Conservation (phyloP, 331 rosid species). For the Quercus lobata region DNA sequence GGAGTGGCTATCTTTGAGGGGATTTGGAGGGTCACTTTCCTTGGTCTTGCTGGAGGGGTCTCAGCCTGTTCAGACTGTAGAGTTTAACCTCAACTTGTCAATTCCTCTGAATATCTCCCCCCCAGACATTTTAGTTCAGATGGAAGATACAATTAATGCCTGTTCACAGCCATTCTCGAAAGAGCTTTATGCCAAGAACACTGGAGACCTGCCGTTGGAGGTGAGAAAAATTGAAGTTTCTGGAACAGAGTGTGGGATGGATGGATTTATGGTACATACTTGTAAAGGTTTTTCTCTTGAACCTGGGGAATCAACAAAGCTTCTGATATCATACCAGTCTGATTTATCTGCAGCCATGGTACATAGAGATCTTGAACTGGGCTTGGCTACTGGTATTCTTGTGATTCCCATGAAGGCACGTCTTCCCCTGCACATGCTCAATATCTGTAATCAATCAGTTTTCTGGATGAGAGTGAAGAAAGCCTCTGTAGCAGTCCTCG, state of each 20-base stretch:
- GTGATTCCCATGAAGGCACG: conserved; percentile 81
- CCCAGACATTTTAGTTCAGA: conserved; percentile 42
- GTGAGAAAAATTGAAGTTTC: conserved; percentile 68
- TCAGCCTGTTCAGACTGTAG: conserved; percentile 52
- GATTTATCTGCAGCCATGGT: conserved; percentile 71
- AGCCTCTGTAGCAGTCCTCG: conserved; percentile 41
- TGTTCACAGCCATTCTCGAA: conserved; percentile 61
- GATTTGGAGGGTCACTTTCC: conserved; percentile 79
- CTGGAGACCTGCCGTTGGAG: conserved; percentile 76
- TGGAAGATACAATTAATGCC: conserved; percentile 43
- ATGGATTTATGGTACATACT: conserved; percentile 69
- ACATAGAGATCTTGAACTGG: conserved; percentile 81
- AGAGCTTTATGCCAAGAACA: conserved; percentile 79
- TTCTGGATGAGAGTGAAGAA: conserved; percentile 65
- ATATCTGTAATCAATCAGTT: conserved; percentile 65
- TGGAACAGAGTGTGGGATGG: conserved; percentile 76
- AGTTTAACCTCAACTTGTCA: conserved; percentile 57
- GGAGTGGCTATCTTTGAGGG: conserved; percentile 75
- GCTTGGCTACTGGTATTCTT: conserved; percentile 67
- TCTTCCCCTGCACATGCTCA: conserved; percentile 60
- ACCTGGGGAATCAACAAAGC: conserved; percentile 81
- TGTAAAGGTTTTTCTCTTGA: conserved; percentile 72
- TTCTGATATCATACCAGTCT: conserved; percentile 64
- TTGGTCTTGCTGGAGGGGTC: conserved; percentile 60
- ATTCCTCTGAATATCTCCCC: conserved; percentile 54